phyloP scores from a whole-genome alignment of 169 alveolate genomes.

The Theileria annulata region DNA sequence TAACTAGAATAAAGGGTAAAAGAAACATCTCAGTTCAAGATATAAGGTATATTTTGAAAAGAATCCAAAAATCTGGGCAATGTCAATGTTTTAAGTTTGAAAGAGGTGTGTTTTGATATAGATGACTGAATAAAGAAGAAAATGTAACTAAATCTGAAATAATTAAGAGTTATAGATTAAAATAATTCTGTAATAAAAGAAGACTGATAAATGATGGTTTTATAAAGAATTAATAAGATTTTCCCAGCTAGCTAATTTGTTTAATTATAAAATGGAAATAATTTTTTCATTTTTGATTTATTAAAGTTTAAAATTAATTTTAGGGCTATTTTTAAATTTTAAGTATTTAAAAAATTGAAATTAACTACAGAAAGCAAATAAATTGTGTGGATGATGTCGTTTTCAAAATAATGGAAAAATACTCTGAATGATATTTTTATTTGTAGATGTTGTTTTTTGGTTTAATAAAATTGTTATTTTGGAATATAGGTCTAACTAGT shows the following conservation, averaged over 20 bases:
- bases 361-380: background rate
- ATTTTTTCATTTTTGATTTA: background rate
- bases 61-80: background rate
- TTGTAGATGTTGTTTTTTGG: too few species aligned
- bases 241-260: background rate
- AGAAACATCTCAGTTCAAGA: background rate
- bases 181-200: background rate
- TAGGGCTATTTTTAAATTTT: background rate
- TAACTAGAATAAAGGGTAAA: background rate
- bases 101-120: background rate
- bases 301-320: background rate
- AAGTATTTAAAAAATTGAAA: background rate
- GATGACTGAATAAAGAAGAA: background rate
- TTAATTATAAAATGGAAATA: too few species aligned
- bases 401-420: background rate
- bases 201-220: background rate
- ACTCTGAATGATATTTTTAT: background rate
- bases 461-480: too few species aligned
- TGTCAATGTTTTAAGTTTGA: background rate
- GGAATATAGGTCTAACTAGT: background rate
- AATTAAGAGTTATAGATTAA: too few species aligned
- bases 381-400: slow-evolving; percentile 12
- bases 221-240: background rate
- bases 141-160: too few species aligned
- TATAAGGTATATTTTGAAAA: background rate